Conservation (phyloP, 352 stramenopile species). For the Phytopythium mirpurense region DNA sequence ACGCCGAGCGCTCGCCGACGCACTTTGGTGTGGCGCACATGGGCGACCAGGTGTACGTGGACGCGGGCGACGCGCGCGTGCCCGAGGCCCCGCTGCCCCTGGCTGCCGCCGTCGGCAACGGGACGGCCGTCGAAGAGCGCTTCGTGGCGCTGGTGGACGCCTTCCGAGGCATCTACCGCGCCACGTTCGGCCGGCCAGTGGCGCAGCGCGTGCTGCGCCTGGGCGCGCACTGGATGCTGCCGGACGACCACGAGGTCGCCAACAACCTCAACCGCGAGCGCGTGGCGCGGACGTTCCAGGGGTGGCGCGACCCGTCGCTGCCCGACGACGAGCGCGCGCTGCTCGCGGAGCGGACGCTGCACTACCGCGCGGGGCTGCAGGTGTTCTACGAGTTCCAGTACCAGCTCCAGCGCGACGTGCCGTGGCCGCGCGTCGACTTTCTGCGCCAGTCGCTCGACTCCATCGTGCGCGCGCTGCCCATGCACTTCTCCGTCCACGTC, state of each 20-base stretch:
- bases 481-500: constrained; percentile 40
- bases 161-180: constrained; percentile 57
- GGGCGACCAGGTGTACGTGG: constrained; percentile 55
- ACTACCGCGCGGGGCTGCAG: constrained; percentile 54
- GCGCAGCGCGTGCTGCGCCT: constrained; percentile 47
- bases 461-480: constrained; percentile 29
- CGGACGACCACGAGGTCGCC: constrained; percentile 72
- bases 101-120: not conserved
- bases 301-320: not conserved
- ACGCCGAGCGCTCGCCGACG: constrained; percentile 22
- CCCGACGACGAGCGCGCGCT: constrained; percentile 13
- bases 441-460: constrained; percentile 21
- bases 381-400: constrained; percentile 70
- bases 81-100: constrained; percentile 18
- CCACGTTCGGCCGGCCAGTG: constrained; percentile 38
- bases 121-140: constrained; percentile 2
- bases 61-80: constrained; percentile 30
- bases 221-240: constrained; percentile 75
- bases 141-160: constrained; percentile 23
- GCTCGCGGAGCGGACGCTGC: constrained; percentile 31
- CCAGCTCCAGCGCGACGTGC: constrained; percentile 44
- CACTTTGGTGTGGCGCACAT: constrained; percentile 54
- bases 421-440: constrained; percentile 37
- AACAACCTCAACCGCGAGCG: constrained; percentile 67
- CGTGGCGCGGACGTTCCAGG: constrained; percentile 25